These are phyloP conservation scores for Cryphonectria carpinicola DNA, from an alignment of 2,329 filamentous ascomycete species.

Conservation along the genomic window DNA sequence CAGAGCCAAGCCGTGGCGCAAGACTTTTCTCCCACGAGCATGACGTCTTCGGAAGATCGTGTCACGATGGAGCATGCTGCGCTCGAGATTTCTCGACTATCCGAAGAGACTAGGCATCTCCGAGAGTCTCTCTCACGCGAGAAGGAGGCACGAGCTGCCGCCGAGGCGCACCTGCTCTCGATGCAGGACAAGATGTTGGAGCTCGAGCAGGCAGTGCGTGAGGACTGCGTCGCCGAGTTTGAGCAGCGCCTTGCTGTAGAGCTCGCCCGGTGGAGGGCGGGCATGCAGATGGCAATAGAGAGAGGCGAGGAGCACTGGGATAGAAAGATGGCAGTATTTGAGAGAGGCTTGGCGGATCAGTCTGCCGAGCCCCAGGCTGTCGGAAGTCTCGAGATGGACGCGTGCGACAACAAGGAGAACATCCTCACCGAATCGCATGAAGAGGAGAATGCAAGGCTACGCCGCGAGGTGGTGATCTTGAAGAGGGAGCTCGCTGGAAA, in stretches of 20 bases:
- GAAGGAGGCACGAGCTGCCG: slow-evolving; percentile 68
- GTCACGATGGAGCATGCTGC: slow-evolving; percentile 83
- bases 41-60: slow-evolving; percentile 52
- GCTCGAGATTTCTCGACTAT: slow-evolving; percentile 78
- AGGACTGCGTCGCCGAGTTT: slow-evolving; percentile 87
- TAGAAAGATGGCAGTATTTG: slow-evolving; percentile 71
- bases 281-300: slow-evolving; percentile 78
- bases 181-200: slow-evolving; percentile 68
- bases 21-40: slow-evolving; percentile 45
- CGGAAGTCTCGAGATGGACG: slow-evolving; percentile 45
- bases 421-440: slow-evolving; percentile 66
- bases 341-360: slow-evolving; percentile 53
- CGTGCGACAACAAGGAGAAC: slow-evolving; percentile 63
- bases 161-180: slow-evolving; percentile 73
- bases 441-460: slow-evolving; percentile 71
- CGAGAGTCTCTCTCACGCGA: slow-evolving; percentile 72
- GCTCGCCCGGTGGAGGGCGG: slow-evolving; percentile 78
- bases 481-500: slow-evolving; percentile 67
- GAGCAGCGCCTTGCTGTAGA: slow-evolving; percentile 77
- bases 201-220: slow-evolving; percentile 82
- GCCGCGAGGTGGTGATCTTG: slow-evolving; percentile 65
- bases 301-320: slow-evolving; percentile 84
- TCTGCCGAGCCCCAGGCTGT: slow-evolving; percentile 51
- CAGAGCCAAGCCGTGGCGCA: slow-evolving; percentile 37
- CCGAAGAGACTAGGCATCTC: slow-evolving; percentile 76